These are phyloP conservation scores for Mortierella antarctica DNA, from an alignment of 192 early-diverging fungal genomes.

Conservation along the genomic window DNA sequence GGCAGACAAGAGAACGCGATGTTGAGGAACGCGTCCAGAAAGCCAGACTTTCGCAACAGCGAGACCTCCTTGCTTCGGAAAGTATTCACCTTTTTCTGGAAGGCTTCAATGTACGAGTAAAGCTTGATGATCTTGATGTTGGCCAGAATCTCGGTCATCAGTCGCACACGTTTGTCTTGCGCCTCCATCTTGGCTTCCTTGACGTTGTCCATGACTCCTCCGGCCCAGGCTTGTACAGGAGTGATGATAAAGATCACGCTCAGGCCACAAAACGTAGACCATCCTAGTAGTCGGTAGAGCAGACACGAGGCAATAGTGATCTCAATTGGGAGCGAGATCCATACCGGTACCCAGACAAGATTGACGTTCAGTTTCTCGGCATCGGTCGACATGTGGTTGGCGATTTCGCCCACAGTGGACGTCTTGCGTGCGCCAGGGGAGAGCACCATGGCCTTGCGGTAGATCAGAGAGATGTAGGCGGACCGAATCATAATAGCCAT, in stretches of 20 bases:
- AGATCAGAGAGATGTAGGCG: constrained; percentile 77
- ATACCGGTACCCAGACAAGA: neutral
- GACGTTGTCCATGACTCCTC: neutral
- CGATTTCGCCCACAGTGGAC: constrained; percentile 66
- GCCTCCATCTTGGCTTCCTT: constrained; percentile 9
- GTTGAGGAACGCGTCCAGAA: constrained; percentile 10
- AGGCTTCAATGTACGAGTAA: constrained; percentile 6
- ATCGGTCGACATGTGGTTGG: constrained; percentile 79
- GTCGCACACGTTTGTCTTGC: constrained; percentile 18
- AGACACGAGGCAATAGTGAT: constrained; percentile 66
- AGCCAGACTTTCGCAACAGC: neutral
- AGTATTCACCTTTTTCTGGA: constrained; percentile 1
- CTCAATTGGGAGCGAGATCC: constrained; percentile 65
- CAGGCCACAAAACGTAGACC: constrained; percentile 59
- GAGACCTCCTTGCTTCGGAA: constrained; percentile 8
- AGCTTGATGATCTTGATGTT: constrained; percentile 40
- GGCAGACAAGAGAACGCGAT: constrained; percentile 19
- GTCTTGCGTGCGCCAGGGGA: constrained; percentile 61
- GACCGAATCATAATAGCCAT: constrained; percentile 72
- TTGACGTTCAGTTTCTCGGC: constrained; percentile 47
- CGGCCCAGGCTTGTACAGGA: constrained; percentile 15
- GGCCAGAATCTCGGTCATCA: constrained; percentile 31
- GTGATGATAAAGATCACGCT: constrained; percentile 7
- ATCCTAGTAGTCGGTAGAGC: constrained; percentile 53
- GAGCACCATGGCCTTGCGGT: constrained; percentile 80